Evolutionary conservation across 2,329 filamentous ascomycete species (phyloP).

Genomic region (Ophidiomyces ophidiicola): DNA sequence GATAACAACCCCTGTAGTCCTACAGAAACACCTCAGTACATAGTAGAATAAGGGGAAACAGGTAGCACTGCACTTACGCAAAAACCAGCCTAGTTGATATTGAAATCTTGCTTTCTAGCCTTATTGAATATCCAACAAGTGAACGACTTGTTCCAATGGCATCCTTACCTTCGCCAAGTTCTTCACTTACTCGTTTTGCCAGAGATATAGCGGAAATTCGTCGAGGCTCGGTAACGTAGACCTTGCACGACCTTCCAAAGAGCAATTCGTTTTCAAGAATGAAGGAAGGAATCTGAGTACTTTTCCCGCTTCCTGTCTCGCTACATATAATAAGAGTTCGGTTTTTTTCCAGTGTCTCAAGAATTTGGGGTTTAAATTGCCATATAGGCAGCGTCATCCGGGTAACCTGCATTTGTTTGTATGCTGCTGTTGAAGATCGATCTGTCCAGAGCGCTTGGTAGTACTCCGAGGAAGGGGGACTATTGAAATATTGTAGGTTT

Average conservation of each 20-base stretch:
- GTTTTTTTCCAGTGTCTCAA: slow-evolving; percentile 62
- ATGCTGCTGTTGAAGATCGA: slow-evolving; percentile 43
- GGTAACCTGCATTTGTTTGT: slow-evolving; percentile 64
- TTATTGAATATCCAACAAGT: slow-evolving; percentile 85
- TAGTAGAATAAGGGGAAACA: slow-evolving; percentile 34
- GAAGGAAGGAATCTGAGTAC: slow-evolving; percentile 91
- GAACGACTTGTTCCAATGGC: slow-evolving; percentile 75
- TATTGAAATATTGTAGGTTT: neutral
- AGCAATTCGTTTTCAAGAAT: slow-evolving; percentile 79
- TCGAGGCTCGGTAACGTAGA: slow-evolving; percentile 90
- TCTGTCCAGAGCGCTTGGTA: slow-evolving; percentile 39
- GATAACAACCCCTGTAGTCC: slow-evolving; percentile 74
- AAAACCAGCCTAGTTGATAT: slow-evolving; percentile 76
- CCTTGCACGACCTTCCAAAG: slow-evolving; percentile 69
- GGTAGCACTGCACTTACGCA: slow-evolving; percentile 46
- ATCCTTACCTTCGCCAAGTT: slow-evolving; percentile 70
- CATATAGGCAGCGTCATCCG: slow-evolving; percentile 83
- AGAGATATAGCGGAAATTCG: slow-evolving; percentile 94
- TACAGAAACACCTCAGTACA: slow-evolving; percentile 13
- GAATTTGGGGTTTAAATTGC: slow-evolving; percentile 64
- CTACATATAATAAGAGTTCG: slow-evolving; percentile 90
- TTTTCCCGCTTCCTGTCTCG: slow-evolving; percentile 94
- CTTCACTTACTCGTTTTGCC: slow-evolving; percentile 83
- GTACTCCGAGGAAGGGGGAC: slow-evolving; percentile 6
- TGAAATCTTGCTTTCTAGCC: slow-evolving; percentile 76